Evolutionary conservation across 139 green algal species (phyloP), one percentile per base, ranked within the genome.

Genomic region (Chlamydomonas sp.): DNA sequence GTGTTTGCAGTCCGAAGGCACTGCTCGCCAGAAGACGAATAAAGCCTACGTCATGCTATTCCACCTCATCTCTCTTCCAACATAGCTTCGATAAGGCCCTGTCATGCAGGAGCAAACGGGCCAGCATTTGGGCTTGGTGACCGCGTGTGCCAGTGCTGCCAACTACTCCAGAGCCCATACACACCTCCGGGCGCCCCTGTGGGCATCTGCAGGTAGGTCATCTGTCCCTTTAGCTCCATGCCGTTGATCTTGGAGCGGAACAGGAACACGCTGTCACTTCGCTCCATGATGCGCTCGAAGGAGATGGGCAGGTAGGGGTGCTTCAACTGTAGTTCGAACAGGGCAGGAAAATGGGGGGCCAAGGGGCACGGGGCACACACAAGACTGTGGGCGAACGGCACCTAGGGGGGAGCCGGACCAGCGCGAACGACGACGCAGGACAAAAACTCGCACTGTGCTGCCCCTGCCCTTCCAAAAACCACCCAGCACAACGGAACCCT

Each of bases 161-260:
- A 17, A 12, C 64, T 17, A 12, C 12, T 69, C 10, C 64, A 69
- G 10, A 69, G 64, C 10, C 12, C 64, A 17, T 10, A 10, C 9
- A 12, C 10, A 10, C 12, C 10, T 69, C 64, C 64, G 10, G 9
- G 9, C 73, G 61, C 73, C n/a, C 78, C 78, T 18, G 78, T 67
- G 15, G 80, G 80, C 80, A 85, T 77, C 16, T 58, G 16, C 67
- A 77, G 66, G 80, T 58, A 57, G 49, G n/a, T 16, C 67, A 85
- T 69, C 68, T 85, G 80, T 0, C 80, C 80, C 66, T 85, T 85
- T 57, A 85, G 67, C 66, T 85, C 80, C 80, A 85, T 77, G n/a
- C 80, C 80, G 67, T 85, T 85, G 57, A 78, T 0, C 18, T 57
- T 5, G 80, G 67, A 78, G n/a, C 80, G 80, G 4, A 85, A 59